phyloP scores from a whole-genome alignment of 768 basidiomycete genomes.

The Phaeotremella fagi region DNA sequence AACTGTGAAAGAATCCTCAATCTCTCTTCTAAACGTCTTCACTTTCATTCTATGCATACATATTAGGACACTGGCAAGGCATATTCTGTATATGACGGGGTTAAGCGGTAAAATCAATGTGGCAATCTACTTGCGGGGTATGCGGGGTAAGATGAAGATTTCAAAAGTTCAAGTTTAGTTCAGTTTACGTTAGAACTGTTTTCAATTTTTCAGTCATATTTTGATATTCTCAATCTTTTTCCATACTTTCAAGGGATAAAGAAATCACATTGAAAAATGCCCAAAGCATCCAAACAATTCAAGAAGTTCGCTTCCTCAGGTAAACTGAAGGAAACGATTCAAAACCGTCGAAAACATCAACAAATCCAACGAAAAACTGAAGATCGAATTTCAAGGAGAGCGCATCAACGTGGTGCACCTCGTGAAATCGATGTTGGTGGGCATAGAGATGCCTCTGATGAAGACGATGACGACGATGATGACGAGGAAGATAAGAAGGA shows the following conservation, averaged over 20 bases:
- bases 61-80: too few species aligned
- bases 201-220: too few species aligned
- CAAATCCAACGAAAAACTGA: constrained; percentile 68
- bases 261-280: constrained; percentile 24
- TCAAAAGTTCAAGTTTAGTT: not conserved
- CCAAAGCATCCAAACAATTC: constrained; percentile 69
- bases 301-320: constrained; percentile 86
- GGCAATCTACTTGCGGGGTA: not conserved
- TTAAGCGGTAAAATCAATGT: not conserved
- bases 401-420: constrained; percentile 45
- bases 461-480: constrained; percentile 47
- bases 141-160: constrained; percentile 5
- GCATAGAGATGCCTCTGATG: constrained; percentile 36
- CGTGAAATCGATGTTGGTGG: constrained; percentile 26
- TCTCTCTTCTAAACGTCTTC: too few species aligned
- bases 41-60: too few species aligned
- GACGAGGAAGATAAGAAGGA: constrained; percentile 38
- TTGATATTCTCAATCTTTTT: not conserved
- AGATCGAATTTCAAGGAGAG: constrained; percentile 54
- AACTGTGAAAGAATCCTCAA: too few species aligned
- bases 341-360: constrained; percentile 74
- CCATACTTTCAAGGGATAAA: too few species aligned
- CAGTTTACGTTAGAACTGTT: not conserved
- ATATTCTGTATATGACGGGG: too few species aligned
- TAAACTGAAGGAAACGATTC: constrained; percentile 78